Evolutionary conservation across 2,329 filamentous ascomycete species (phyloP).

Genomic region (Xylariaceae sp.): DNA sequence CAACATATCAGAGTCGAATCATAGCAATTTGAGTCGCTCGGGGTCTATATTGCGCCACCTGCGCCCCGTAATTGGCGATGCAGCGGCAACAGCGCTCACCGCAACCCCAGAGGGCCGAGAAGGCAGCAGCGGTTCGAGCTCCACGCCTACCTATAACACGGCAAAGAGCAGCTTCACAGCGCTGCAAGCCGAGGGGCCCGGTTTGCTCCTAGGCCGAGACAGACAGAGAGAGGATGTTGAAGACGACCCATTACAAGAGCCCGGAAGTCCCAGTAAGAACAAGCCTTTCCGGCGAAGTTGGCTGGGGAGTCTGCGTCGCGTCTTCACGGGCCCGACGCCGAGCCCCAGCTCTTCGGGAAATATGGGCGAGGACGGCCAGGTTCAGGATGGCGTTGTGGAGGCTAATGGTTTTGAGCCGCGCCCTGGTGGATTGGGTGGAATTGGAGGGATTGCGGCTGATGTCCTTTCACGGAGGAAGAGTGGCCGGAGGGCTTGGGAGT

Average conservation of each 20-base stretch:
- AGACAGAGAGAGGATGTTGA: conserved; percentile 26
- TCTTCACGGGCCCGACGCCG: conserved; percentile 48
- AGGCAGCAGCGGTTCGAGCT: conserved; percentile 37
- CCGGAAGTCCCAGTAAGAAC: conserved; percentile 54
- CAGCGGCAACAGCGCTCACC: conserved; percentile 28
- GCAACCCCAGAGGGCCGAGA: conserved; percentile 29
- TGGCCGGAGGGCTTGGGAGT: conserved; percentile 52
- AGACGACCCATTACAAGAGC: conserved; percentile 27
- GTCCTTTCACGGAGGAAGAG: conserved; percentile 51
- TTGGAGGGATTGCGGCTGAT: conserved; percentile 43
- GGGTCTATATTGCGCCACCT: conserved; percentile 37
- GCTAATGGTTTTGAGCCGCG: conserved; percentile 44
- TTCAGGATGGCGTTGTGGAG: conserved; percentile 34
- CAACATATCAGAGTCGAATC: conserved; percentile 52
- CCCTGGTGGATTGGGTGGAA: conserved; percentile 33
- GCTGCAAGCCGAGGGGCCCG: conserved; percentile 51
- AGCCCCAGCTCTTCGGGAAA: conserved; percentile 28
- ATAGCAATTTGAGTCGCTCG: conserved; percentile 40
- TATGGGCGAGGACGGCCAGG: conserved; percentile 28
- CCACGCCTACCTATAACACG: conserved; percentile 47
- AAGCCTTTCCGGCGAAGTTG: conserved; percentile 55
- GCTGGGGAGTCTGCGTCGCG: conserved; percentile 64
- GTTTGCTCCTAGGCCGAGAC: conserved; percentile 39
- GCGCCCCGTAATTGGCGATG: conserved; percentile 35
- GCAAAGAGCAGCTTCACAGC: conserved; percentile 50